Conservation (phyloP, 192 early-diverging fungal species). For the Spinellus fusiger region DNA sequence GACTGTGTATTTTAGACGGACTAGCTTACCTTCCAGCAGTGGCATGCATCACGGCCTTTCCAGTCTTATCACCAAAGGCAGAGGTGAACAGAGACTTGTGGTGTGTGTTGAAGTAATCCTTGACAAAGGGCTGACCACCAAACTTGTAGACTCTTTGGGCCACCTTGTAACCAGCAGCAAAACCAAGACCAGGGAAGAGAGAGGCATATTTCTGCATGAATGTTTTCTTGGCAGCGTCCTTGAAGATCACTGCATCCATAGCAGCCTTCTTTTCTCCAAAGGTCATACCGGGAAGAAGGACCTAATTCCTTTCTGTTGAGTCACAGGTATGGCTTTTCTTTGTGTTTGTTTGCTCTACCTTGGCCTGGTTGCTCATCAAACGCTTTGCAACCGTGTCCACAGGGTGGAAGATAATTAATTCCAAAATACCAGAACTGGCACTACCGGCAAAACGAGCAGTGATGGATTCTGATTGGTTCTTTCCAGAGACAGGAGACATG, state of each 20-base stretch:
- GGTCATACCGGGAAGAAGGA: slow-evolving; percentile 66
- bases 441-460: slow-evolving; percentile 87
- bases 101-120: slow-evolving; percentile 85
- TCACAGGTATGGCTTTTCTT: not conserved
- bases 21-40: slow-evolving; percentile 83
- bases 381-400: slow-evolving; percentile 98
- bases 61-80: slow-evolving; percentile 88
- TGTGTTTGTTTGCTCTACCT: slow-evolving; percentile 40
- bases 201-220: slow-evolving; percentile 83
- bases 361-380: slow-evolving; percentile 90
- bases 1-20: slow-evolving; percentile 5
- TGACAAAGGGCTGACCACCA: slow-evolving; percentile 94
- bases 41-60: slow-evolving; percentile 96
- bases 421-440: slow-evolving; percentile 87
- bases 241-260: slow-evolving; percentile 87
- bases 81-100: slow-evolving; percentile 69
- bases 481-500: slow-evolving; percentile 48
- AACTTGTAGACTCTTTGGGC: slow-evolving; percentile 98
- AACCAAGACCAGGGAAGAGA: slow-evolving; percentile 95
- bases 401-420: slow-evolving; percentile 95
- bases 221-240: slow-evolving; percentile 70
- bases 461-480: slow-evolving; percentile 79
- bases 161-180: slow-evolving; percentile 98
- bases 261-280: slow-evolving; percentile 57
- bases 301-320: slow-evolving; percentile 22